Evolutionary conservation across 2,329 filamentous ascomycete species (phyloP).

Genomic region (Stenocarpella maydis): DNA sequence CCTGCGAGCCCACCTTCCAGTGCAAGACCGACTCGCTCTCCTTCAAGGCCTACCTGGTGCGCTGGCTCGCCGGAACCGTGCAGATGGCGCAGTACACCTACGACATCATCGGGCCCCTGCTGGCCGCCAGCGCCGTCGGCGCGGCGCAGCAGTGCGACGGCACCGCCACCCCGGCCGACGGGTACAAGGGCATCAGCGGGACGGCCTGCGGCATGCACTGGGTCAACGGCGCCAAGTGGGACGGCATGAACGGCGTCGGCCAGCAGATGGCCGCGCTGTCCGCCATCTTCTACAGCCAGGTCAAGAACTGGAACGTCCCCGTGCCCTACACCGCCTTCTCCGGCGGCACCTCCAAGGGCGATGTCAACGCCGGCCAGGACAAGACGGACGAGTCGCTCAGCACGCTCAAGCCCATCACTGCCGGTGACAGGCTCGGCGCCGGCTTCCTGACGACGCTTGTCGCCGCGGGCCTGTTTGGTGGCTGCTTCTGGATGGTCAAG

Average conservation of each 20-base stretch:
- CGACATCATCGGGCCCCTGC: conserved; percentile 46
- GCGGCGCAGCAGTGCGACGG: conserved; percentile 49
- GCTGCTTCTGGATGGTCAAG: conserved; percentile 36
- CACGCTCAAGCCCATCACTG: conserved; percentile 30
- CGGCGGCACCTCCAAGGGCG: conserved; percentile 30
- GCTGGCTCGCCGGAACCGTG: conserved; percentile 54
- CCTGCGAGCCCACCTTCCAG: conserved; percentile 56
- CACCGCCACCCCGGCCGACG: conserved; percentile 37
- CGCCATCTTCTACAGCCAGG: conserved; percentile 50
- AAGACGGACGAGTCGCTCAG: conserved; percentile 28
- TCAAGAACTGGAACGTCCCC: conserved; percentile 42
- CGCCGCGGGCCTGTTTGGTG: conserved; percentile 24
- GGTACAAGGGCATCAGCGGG: conserved; percentile 48
- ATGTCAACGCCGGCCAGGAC: conserved; percentile 27
- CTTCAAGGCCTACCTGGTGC: conserved; percentile 66
- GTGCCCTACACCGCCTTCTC: conserved; percentile 3
- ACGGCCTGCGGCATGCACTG: conserved; percentile 56
- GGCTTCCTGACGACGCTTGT: conserved; percentile 33
- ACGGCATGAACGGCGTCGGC: conserved; percentile 55
- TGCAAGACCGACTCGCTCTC: conserved; percentile 64
- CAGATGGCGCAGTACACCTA: conserved; percentile 48
- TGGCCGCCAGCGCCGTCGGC: conserved; percentile 48
- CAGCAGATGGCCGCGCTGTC: conserved; percentile 56
- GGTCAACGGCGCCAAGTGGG: conserved; percentile 49
- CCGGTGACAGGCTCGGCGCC: conserved; percentile 28